phyloP scores from a whole-genome alignment of 768 basidiomycete species.

The Zangia roseola region DNA sequence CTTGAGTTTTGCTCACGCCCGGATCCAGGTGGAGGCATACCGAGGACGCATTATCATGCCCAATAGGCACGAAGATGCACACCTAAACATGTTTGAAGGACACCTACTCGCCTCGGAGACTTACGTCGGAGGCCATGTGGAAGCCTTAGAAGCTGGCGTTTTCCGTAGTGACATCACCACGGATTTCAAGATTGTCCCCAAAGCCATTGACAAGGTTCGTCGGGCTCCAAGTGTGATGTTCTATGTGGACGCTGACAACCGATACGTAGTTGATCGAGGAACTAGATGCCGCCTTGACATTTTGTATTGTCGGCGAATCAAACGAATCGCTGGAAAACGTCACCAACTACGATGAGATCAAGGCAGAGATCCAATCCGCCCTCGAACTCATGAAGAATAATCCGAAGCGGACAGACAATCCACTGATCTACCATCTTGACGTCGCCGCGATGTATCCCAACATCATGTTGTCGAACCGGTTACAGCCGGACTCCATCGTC shows the following conservation, averaged over 20 bases:
- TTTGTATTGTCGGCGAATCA: slow-evolving; percentile 86
- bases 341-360: slow-evolving; percentile 95
- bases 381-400: slow-evolving; percentile 91
- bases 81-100: slow-evolving; percentile 91
- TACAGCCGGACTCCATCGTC: slow-evolving; percentile 97
- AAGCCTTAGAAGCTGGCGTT: slow-evolving; percentile 96
- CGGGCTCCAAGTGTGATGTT: neutral
- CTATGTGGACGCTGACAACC: neutral
- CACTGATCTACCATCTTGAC: slow-evolving; percentile 97
- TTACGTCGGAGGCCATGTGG: slow-evolving; percentile 98
- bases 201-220: slow-evolving; percentile 76
- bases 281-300: slow-evolving; percentile 86
- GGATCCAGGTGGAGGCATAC: slow-evolving; percentile 87
- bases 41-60: slow-evolving; percentile 94
- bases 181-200: slow-evolving; percentile 92
- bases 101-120: slow-evolving; percentile 97
- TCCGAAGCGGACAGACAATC: slow-evolving; percentile 84
- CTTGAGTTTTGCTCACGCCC: slow-evolving; percentile 4
- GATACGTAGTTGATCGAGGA: slow-evolving; percentile 81
- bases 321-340: slow-evolving; percentile 76
- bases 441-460: slow-evolving; percentile 99
- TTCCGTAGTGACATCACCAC: slow-evolving; percentile 94
- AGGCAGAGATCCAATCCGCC: slow-evolving; percentile 67
- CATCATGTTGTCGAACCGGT: slow-evolving; percentile 99
- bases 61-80: slow-evolving; percentile 90